Conservation (phyloP, 2,329 filamentous ascomycete species). For the Fusarium scirpi region DNA sequence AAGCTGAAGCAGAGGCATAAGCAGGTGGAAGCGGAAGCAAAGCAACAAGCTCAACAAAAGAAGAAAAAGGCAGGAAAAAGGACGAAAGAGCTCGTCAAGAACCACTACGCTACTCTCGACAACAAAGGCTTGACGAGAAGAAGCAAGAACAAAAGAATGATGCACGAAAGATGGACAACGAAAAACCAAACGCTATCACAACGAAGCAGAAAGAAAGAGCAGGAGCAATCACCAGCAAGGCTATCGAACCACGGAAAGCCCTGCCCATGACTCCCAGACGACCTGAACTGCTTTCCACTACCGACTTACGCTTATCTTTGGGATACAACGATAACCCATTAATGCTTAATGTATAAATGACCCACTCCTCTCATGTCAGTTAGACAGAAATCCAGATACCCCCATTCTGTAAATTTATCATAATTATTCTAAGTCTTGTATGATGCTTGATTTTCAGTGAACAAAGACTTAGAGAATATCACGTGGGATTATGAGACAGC, state of each 20-base stretch:
- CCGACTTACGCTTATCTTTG: neutral
- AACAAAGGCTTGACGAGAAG: neutral
- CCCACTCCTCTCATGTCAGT: neutral
- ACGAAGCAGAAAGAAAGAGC: neutral
- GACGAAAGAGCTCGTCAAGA: neutral
- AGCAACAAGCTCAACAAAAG: neutral
- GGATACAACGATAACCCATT: neutral
- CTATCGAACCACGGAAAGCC: neutral
- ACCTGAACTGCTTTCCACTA: neutral
- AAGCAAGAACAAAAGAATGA: neutral
- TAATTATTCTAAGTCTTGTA: neutral
- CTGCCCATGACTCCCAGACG: neutral
- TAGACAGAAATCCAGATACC: neutral
- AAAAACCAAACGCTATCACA: neutral
- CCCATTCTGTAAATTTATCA: neutral
- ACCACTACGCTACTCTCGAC: neutral
- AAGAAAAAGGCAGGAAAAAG: neutral
- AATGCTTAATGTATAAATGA: neutral
- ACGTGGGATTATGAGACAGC: neutral
- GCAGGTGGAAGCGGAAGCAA: neutral
- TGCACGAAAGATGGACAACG: neutral
- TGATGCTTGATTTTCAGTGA: neutral
- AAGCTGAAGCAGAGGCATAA: neutral
- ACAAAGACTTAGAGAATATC: neutral
- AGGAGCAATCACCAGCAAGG: neutral